Evolutionary conservation across 768 basidiomycete genomes (phyloP), one percentile per base, ranked within the genome.

Genomic region (Lyophyllum semitale): DNA sequence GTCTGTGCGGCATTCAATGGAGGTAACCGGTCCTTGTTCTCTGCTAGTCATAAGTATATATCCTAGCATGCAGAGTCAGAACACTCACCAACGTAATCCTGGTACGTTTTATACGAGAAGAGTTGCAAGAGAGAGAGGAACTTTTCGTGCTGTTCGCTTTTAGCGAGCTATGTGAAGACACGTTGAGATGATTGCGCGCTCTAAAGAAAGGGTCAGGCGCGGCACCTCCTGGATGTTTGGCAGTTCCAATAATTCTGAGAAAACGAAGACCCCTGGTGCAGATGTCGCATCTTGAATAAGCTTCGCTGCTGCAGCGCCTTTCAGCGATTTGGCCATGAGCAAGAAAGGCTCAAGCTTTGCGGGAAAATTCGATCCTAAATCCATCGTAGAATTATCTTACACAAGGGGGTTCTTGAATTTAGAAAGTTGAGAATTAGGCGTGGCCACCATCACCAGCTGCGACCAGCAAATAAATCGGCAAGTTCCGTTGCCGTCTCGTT

Each of bases 231-330:
- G 85, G 33, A 98, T 88, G 64, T 87, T 91, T 1, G 88, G 83
- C 25, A 89, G 70, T 42, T 93, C 89, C 48, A 98, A 75, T 49
- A 99, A 73, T 69, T 98, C 95, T 0, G 87, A 84, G 66, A 97
- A 99, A 54, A 94, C 90, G 68, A 91, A 96, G 43, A 97, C 91
- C 9, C 94, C 95, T 15, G 88, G 87, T 0, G 95, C 92, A 41
- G 91, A 82, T 23, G 89, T 94, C 51, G 88, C 95, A 66, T 97
- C 89, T 63, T 85, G 81, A 27, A 95, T 74, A 52, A 95, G 83
- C 67, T 95, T 95, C 6, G 93, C 95, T 0, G 95, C 94, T 0
- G 91, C 93, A 0, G 93, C 93, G 1, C 96, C 96, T 66, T 93
- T 95, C 9, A 91, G 84, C 0, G 91, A 91, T 68, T 95, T 95